Base-by-base conservation (phyloP, 2,329 filamentous ascomycete genomes). In the Paramyrothecium sp. region DNA sequence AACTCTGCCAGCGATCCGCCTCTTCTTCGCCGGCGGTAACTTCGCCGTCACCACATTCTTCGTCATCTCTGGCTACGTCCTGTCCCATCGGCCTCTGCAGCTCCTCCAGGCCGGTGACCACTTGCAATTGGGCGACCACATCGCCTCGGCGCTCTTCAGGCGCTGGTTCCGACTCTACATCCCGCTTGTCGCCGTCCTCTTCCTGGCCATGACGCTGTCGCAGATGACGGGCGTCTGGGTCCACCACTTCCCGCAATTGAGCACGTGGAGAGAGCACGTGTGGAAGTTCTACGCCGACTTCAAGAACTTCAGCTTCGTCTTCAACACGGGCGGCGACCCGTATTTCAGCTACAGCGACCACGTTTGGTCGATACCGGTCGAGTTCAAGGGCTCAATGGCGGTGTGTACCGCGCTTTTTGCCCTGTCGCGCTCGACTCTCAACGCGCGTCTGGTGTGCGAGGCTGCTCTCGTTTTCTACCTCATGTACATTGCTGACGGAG, bases 271-370 rank as follows among this genome's bases (percentile, higher is more conserved):
- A 8, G 78, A 77, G 12, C 84, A 87, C 63, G 59, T 85, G 2
- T 82, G 79, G 73, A 62, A 68, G 7, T 76, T 79, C 64, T 81
- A 81, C 60, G 58, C 68, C 58, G 84, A 89, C 67, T 76, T 84
- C 67, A 90, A 89, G 67, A 89, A 89, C 69, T 89, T 87, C 73
- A 89, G 81, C 70, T 90, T 87, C 67, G 68, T 89, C 44, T 90
- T 85, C 72, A 81, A 82, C 47, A 77, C 76, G 8, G 83, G 84
- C 7, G 82, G 81, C 2, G 73, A 80, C 11, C 80, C 82, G 12
- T 87, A 83, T 76, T 53, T 73, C 23, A 63, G 51, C 17, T 70
- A 84, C 71, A 85, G 87, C 62, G 77, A 76, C 26, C 86, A 89
- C 61, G 67, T 83, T 3, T 88, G 85, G 84, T 87, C 81, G 0